Base-by-base conservation (phyloP, 1,139 yeast species). In the Taphrina wiesneri region DNA sequence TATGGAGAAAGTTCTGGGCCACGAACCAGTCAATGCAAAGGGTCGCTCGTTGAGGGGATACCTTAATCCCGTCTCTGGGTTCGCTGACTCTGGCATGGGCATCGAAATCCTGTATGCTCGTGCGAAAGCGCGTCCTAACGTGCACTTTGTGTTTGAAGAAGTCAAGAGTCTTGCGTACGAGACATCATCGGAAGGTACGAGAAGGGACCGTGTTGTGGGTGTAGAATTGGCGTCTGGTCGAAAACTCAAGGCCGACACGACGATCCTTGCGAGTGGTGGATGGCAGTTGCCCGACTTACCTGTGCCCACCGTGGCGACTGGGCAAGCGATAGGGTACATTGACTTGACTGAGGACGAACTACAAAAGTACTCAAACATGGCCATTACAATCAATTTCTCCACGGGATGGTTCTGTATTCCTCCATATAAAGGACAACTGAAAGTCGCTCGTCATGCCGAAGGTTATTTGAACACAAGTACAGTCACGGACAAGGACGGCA, bases 391-490 rank as follows among this genome's bases (percentile, higher is more conserved):
- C 69, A 77, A 81, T 59, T 77, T 83, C 6, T 81, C 80, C 65
- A 72, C 76, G 69, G 85, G 85, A 0, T 82, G 81, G 71, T 81
- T 81, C 70, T 59, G 57, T 3, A 81, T 81, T 71, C 81, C 82
- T 3, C 82, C 82, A 6, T 84, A 73, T 1, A 77, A 79, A 0
- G 73, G 72, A 43, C 67, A 73, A 3, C 61, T 81, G 62, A 82
- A 82, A 69, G 74, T 80, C 19, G 66, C 82, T 78, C 7, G 72
- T 5, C 72, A 70, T 49, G 67, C 70, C 4, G 64, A 60, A 21
- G 72, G 72, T 3, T 71, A 71, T 39, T 57, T 65, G 17, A 63
- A 68, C 46, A 65, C 57, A 47, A 13, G 19, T n/a, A 46, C 66
- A 5, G n/a, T 28, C 4, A 25, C 34, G 9, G 23, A 56, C 4